Percentiles rank a stretch among this genome's conserved stretches.
Conservation (phyloP, 2,329 filamentous ascomycete genomes). For the Epichloe amarillans region DNA sequence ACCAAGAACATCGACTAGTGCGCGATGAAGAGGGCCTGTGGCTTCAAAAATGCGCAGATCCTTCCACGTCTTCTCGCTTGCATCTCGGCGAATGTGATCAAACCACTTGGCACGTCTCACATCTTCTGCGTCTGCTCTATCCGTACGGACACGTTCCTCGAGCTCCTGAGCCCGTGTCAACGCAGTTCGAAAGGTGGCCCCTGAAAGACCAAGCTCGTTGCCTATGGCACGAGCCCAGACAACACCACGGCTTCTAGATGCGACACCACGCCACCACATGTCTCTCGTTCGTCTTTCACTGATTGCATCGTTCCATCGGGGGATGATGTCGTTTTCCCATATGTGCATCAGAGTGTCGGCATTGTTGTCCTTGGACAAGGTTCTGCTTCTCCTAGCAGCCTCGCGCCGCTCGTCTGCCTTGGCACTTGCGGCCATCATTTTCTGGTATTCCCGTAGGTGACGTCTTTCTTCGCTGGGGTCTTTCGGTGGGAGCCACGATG, state of each 20-base stretch:
- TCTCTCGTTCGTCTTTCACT: slow-evolving; percentile 57
- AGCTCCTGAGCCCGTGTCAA: slow-evolving; percentile 52
- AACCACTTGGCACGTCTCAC: slow-evolving; percentile 46
- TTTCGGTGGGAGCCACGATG: slow-evolving; percentile 77
- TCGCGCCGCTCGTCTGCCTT: slow-evolving; percentile 49
- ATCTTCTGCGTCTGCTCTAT: slow-evolving; percentile 40
- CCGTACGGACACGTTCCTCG: slow-evolving; percentile 40
- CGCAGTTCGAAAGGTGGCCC: slow-evolving; percentile 57
- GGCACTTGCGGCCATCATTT: slow-evolving; percentile 57
- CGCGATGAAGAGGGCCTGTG: slow-evolving; percentile 51
- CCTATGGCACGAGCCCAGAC: slow-evolving; percentile 63
- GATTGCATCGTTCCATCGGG: slow-evolving; percentile 61
- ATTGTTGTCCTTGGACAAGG: slow-evolving; percentile 39
- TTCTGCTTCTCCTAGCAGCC: slow-evolving; percentile 35
- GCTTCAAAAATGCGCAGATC: slow-evolving; percentile 61
- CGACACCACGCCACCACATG: slow-evolving; percentile 71
- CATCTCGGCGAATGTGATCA: slow-evolving; percentile 49
- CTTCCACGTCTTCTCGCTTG: slow-evolving; percentile 49
- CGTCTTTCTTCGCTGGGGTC: slow-evolving; percentile 81
- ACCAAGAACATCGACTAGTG: slow-evolving; percentile 57
- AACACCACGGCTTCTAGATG: slow-evolving; percentile 52
- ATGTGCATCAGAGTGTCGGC: slow-evolving; percentile 43
- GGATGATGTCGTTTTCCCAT: slow-evolving; percentile 67
- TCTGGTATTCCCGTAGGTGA: slow-evolving; percentile 75
- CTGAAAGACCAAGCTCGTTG: slow-evolving; percentile 56